Conservation (phyloP, 495 filamentous ascomycete genomes). For the Choiromyces venosus region DNA sequence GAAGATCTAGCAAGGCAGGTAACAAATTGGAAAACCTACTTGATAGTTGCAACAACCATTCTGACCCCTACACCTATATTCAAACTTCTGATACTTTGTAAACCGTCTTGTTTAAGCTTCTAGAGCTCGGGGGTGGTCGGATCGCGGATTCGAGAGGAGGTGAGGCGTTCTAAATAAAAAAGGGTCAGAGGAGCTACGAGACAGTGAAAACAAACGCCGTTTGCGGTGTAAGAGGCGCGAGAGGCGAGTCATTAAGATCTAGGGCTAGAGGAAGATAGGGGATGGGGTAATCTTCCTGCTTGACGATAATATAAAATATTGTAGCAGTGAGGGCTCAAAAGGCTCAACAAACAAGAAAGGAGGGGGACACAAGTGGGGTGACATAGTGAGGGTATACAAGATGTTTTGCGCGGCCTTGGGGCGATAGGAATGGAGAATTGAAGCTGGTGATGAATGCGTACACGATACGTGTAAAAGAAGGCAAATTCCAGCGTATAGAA, state of each 20-base stretch:
- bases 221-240: slow-evolving; percentile 8
- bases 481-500: not conserved
- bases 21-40: slow-evolving; percentile 52
- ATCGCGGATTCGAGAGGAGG: slow-evolving; percentile 21
- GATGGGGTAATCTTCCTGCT: not conserved
- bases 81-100: slow-evolving; percentile 13
- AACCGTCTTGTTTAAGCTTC: slow-evolving; percentile 11
- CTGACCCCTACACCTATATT: slow-evolving; percentile 41
- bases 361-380: not conserved
- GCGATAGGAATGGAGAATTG: not conserved
- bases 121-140: slow-evolving; percentile 9
- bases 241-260: not conserved
- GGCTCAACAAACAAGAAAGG: not conserved
- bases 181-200: slow-evolving; percentile 14
- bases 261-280: not conserved
- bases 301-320: not conserved
- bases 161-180: slow-evolving; percentile 15
- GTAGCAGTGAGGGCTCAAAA: not conserved
- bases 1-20: slow-evolving; percentile 10
- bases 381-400: not conserved
- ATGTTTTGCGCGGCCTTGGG: not conserved
- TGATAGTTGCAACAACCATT: slow-evolving; percentile 81
- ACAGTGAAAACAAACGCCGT: slow-evolving; percentile 5
- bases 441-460: not conserved
- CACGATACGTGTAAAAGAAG: not conserved